Evolutionary conservation across 2,329 filamentous ascomycete species (phyloP).

Genomic region (Lomentospora prolificans): DNA sequence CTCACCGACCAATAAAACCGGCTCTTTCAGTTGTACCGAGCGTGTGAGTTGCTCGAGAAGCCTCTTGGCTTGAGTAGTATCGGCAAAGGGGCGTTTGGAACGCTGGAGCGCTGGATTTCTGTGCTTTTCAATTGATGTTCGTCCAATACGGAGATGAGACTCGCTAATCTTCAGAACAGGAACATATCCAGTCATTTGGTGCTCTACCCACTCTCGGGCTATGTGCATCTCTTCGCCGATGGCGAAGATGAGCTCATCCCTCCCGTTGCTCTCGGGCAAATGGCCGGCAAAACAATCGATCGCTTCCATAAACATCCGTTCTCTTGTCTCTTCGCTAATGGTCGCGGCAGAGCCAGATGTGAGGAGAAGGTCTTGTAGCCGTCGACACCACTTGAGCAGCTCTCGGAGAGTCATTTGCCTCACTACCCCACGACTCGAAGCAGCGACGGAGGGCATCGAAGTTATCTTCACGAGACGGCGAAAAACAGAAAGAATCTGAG

Average conservation of each 20-base stretch:
- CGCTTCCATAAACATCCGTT: constrained; percentile 88
- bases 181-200: constrained; percentile 64
- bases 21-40: constrained; percentile 74
- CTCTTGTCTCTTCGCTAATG: constrained; percentile 53
- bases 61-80: constrained; percentile 73
- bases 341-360: constrained; percentile 15
- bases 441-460: constrained; percentile 14
- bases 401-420: constrained; percentile 62
- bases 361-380: constrained; percentile 58
- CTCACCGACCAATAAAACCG: constrained; percentile 90
- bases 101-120: constrained; percentile 37
- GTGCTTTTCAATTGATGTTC: constrained; percentile 52
- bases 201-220: constrained; percentile 68
- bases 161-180: constrained; percentile 58
- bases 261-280: constrained; percentile 55
- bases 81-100: constrained; percentile 66
- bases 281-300: constrained; percentile 86
- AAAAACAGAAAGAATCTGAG: constrained; percentile 51
- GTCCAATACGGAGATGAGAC: constrained; percentile 51
- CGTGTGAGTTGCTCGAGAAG: constrained; percentile 83
- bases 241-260: constrained; percentile 49
- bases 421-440: constrained; percentile 36
- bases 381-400: constrained; percentile 81
- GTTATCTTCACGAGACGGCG: constrained; percentile 37
- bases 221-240: constrained; percentile 86